phyloP scores from a whole-genome alignment of 2,329 filamentous ascomycete genomes.

The Pseudogymnoascus sp. region DNA sequence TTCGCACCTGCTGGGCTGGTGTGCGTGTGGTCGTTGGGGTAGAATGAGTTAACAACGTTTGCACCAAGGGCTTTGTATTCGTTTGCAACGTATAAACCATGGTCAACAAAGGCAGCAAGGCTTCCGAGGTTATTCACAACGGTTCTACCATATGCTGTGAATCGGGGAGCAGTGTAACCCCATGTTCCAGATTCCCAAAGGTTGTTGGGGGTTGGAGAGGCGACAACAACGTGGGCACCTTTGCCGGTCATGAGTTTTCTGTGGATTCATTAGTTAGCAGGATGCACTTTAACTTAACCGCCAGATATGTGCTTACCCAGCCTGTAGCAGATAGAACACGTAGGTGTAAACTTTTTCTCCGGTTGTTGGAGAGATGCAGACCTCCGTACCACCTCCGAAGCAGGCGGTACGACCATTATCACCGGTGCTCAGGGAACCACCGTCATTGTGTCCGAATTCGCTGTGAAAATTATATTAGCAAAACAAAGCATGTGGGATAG shows the following conservation, averaged over 20 bases:
- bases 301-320: not conserved
- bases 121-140: slow-evolving; percentile 33
- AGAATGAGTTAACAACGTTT: slow-evolving; percentile 40
- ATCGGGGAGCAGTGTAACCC: slow-evolving; percentile 39
- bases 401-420: slow-evolving; percentile 56
- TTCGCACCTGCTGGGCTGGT: slow-evolving; percentile 47
- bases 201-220: slow-evolving; percentile 51
- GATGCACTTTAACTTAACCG: not conserved
- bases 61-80: slow-evolving; percentile 41
- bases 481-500: slow-evolving; percentile 32
- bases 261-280: slow-evolving; percentile 9
- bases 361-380: slow-evolving; percentile 12
- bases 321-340: slow-evolving; percentile 13
- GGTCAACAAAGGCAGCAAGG: slow-evolving; percentile 46
- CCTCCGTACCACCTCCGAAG: slow-evolving; percentile 18
- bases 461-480: slow-evolving; percentile 44
- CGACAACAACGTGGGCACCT: slow-evolving; percentile 51
- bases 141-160: slow-evolving; percentile 45
- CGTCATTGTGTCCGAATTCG: slow-evolving; percentile 64
- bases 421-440: slow-evolving; percentile 40
- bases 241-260: slow-evolving; percentile 30
- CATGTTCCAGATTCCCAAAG: slow-evolving; percentile 48
- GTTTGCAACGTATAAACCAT: slow-evolving; percentile 45
- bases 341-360: slow-evolving; percentile 14
- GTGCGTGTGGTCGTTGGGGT: slow-evolving; percentile 51